These are phyloP conservation scores for Phytophthora podocarpi DNA, from an alignment of 352 stramenopile genomes.

Conservation along the genomic window DNA sequence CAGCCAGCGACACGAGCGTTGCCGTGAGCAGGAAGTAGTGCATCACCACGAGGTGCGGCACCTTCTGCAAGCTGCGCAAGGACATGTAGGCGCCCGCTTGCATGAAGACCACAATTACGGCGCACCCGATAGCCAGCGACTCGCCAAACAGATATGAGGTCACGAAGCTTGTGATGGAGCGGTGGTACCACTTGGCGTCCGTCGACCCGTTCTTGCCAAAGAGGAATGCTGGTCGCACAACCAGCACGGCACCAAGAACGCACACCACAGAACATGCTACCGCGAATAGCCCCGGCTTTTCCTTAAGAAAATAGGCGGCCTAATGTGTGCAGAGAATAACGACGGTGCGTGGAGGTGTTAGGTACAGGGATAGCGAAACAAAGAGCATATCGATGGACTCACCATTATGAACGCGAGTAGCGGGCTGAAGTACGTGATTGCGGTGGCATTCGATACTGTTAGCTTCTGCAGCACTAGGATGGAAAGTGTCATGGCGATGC, in stretches of 20 bases:
- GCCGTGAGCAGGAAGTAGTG: slow-evolving; percentile 58
- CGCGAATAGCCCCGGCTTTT: slow-evolving; percentile 42
- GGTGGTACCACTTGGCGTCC: slow-evolving; percentile 26
- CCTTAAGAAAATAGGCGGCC: slow-evolving; percentile 45
- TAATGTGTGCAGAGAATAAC: slow-evolving; percentile 11
- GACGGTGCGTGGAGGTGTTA: neutral
- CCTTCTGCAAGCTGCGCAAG: slow-evolving; percentile 48
- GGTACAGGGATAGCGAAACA: neutral
- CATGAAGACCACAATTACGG: slow-evolving; percentile 33
- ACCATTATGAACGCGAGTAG: slow-evolving; percentile 69
- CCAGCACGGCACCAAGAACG: slow-evolving; percentile 49
- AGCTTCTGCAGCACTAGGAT: slow-evolving; percentile 65
- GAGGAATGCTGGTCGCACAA: slow-evolving; percentile 50
- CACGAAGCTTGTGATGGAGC: slow-evolving; percentile 33
- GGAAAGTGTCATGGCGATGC: slow-evolving; percentile 46
- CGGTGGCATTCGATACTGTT: slow-evolving; percentile 64
- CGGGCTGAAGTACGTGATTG: slow-evolving; percentile 70
- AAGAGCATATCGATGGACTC: neutral
- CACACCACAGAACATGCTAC: slow-evolving; percentile 45
- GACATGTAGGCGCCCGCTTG: slow-evolving; percentile 50
- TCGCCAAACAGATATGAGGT: slow-evolving; percentile 36
- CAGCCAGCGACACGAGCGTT: slow-evolving; percentile 44
- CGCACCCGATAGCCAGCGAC: slow-evolving; percentile 35
- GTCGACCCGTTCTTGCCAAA: slow-evolving; percentile 44
- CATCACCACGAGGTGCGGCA: slow-evolving; percentile 65